Conservation (phyloP, 495 filamentous ascomycete species). For the Neurospora cerealis region DNA sequence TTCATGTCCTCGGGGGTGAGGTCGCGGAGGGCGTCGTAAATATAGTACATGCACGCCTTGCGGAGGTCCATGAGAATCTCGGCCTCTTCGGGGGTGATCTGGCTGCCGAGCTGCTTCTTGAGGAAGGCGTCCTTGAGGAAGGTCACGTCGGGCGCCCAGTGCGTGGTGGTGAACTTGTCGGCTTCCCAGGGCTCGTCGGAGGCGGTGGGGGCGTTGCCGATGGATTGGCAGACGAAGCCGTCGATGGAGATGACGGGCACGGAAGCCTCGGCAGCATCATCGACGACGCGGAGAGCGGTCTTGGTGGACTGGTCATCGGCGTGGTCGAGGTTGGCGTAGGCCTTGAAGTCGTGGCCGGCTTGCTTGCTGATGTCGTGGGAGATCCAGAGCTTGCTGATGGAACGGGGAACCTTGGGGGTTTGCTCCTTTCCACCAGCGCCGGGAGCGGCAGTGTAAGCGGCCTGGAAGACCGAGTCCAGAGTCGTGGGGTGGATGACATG, state of each 20-base stretch:
- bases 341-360: constrained; percentile 10
- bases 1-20: constrained; percentile 10
- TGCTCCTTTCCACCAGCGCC: constrained; percentile 6
- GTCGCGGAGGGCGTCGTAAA: constrained; percentile 15
- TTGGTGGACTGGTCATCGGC: constrained; percentile 13
- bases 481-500: constrained; percentile 42
- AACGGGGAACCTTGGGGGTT: constrained; percentile 14
- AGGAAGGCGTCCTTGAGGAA: constrained; percentile 13
- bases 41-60: constrained; percentile 17
- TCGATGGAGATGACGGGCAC: constrained; percentile 10
- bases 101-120: constrained; percentile 10
- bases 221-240: constrained; percentile 18
- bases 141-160: constrained; percentile 20
- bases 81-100: constrained; percentile 13
- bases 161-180: constrained; percentile 13
- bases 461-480: constrained; percentile 31
- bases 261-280: not conserved
- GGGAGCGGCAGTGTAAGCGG: constrained; percentile 16
- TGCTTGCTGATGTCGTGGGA: constrained; percentile 7
- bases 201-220: constrained; percentile 7
- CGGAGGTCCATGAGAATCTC: constrained; percentile 17
- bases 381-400: constrained; percentile 18
- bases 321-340: constrained; percentile 12
- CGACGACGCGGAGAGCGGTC: constrained; percentile 8
- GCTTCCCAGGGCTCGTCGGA: constrained; percentile 3